Percentiles rank a stretch among this genome's conserved stretches.
Evolutionary conservation across 805 yeast genomes (phyloP).

Genomic region (Candida alai): DNA sequence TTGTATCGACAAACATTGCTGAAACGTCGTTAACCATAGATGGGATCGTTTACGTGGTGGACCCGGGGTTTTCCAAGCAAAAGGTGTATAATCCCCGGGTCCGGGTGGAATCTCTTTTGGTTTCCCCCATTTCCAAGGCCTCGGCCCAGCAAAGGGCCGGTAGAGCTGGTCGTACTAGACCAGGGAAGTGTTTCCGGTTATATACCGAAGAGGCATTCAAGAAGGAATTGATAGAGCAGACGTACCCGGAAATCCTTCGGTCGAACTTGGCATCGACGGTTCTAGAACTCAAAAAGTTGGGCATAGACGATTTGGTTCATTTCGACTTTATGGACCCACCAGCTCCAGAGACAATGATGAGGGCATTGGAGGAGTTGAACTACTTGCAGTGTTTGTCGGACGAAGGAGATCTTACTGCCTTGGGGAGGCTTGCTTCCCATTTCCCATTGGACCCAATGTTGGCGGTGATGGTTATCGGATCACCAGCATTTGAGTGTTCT

Average conservation of each 20-base stretch:
- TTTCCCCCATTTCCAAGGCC: conserved; percentile 95
- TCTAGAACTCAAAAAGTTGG: conserved; percentile 86
- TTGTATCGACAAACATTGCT: conserved; percentile 91
- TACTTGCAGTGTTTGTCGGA: conserved; percentile 87
- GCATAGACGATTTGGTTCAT: conserved; percentile 93
- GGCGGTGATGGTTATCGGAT: conserved; percentile 87
- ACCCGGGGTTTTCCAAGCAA: conserved; percentile 95
- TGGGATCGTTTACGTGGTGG: conserved; percentile 95
- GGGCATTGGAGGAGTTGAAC: conserved; percentile 93
- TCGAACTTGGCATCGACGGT: conserved; percentile 90
- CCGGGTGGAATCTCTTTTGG: conserved; percentile 89
- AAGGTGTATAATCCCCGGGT: conserved; percentile 95
- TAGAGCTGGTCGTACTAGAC: conserved; percentile 99
- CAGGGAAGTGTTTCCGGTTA: conserved; percentile 94
- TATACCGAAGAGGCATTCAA: conserved; percentile 97
- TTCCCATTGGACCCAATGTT: conserved; percentile 96
- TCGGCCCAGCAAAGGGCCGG: conserved; percentile 99
- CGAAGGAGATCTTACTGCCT: conserved; percentile 83
- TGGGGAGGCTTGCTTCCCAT: conserved; percentile 86
- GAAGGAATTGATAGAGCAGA: conserved; percentile 89
- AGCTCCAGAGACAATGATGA: conserved; percentile 99
- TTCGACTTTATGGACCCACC: conserved; percentile 99
- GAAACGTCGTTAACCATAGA: conserved; percentile 97
- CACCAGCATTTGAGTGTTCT: conserved; percentile 82
- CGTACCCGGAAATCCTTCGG: conserved; percentile 92